Conservation (phyloP, 345 rosid species). For the Gossypioides kirkii region DNA sequence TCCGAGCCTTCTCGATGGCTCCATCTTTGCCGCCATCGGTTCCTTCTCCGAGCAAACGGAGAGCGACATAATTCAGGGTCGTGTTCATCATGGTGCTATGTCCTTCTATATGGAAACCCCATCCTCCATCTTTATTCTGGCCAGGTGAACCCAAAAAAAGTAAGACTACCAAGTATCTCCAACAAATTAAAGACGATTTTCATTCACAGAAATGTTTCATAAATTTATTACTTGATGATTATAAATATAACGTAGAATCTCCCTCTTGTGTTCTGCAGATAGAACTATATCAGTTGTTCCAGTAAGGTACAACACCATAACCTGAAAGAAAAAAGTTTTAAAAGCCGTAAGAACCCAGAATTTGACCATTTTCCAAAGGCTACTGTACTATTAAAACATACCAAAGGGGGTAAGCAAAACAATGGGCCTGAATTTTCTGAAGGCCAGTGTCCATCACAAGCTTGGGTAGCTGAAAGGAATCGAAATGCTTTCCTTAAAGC, state of each 20-base stretch:
- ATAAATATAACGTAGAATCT: conserved; percentile 13
- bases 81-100: conserved; percentile 75
- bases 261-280: conserved; percentile 12
- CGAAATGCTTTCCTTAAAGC: conserved; percentile 24
- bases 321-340: background rate
- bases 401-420: conserved; percentile 14
- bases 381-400: background rate
- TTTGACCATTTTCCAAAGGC: background rate
- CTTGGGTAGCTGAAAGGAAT: conserved; percentile 24
- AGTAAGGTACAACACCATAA: conserved; percentile 13
- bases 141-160: background rate
- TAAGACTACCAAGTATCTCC: background rate
- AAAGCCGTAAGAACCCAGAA: background rate
- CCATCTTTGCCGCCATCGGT: conserved; percentile 45
- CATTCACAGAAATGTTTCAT: background rate
- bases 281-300: background rate
- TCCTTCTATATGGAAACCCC: conserved; percentile 87
- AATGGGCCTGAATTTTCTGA: conserved; percentile 23
- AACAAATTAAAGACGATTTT: background rate
- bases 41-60: conserved; percentile 78
- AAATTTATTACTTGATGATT: background rate
- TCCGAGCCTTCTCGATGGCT: conserved; percentile 48
- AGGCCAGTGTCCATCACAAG: conserved; percentile 34
- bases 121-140: conserved; percentile 81
- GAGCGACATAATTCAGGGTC: conserved; percentile 48